These are phyloP conservation scores for Diaporthe australafricana DNA, from an alignment of 2,329 filamentous ascomycete species.

Conservation along the genomic window DNA sequence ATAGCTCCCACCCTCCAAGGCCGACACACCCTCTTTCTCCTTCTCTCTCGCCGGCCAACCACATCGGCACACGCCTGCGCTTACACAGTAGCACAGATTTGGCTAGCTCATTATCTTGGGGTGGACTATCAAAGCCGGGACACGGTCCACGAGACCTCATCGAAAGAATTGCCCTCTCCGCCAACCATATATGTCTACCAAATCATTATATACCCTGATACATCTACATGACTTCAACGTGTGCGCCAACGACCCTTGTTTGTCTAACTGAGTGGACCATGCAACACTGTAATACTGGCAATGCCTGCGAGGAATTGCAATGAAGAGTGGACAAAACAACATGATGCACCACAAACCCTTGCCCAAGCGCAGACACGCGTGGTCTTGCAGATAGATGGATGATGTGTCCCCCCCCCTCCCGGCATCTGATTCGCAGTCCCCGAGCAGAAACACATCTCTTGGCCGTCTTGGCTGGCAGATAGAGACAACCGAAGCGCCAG, in stretches of 20 bases:
- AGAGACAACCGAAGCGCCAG: conserved; percentile 2
- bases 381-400: too few relatives aligned
- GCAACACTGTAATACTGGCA: not conserved
- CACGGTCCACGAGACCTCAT: not conserved
- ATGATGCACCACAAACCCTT: too few relatives aligned
- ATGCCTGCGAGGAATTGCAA: not conserved
- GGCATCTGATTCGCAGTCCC: not conserved
- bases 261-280: too few relatives aligned
- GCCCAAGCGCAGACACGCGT: too few relatives aligned
- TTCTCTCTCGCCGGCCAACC: conserved; percentile 6
- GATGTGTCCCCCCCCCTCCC: too few relatives aligned
- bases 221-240: not conserved
- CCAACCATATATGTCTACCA: too few relatives aligned
- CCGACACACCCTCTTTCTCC: not conserved
- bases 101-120: not conserved
- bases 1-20: not conserved
- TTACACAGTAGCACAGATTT: not conserved
- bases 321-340: not conserved
- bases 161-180: not conserved
- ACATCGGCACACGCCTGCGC: not conserved
- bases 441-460: conserved; percentile 10
- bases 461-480: conserved; percentile 23
- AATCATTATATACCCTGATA: not conserved
- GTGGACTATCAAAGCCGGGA: not conserved
- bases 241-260: not conserved